These are phyloP conservation scores for Aspergillus fischeri DNA, from an alignment of 2,329 filamentous ascomycete genomes.

Conservation along the genomic window DNA sequence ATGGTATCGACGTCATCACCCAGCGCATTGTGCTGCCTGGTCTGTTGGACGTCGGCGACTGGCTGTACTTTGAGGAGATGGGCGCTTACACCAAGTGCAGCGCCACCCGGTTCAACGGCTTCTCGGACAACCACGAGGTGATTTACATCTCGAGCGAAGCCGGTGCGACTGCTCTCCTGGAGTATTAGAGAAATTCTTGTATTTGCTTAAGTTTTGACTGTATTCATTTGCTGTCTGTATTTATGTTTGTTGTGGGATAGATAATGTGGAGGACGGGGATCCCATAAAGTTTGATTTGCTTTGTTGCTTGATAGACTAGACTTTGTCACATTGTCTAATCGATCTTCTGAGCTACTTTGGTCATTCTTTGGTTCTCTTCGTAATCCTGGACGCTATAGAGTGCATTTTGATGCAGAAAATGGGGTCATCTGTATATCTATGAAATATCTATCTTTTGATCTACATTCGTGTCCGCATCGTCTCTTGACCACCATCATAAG, in stretches of 20 bases:
- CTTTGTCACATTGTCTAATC: background rate
- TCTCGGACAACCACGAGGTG: slow-evolving; percentile 85
- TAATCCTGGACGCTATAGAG: background rate
- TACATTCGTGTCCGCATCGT: background rate
- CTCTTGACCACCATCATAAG: background rate
- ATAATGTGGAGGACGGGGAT: background rate
- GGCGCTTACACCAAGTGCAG: slow-evolving; percentile 98
- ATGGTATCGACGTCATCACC: slow-evolving; percentile 93
- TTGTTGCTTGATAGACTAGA: slow-evolving; percentile 4
- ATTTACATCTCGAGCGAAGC: slow-evolving; percentile 94
- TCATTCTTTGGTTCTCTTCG: background rate
- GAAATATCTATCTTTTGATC: background rate
- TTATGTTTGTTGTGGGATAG: slow-evolving; percentile 6
- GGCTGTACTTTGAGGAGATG: slow-evolving; percentile 99
- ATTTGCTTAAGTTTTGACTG: background rate
- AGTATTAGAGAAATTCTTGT: slow-evolving; percentile 29
- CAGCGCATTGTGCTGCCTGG: slow-evolving; percentile 73
- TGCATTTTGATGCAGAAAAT: too few species aligned
- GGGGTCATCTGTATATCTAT: background rate
- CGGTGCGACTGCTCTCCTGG: slow-evolving; percentile 71
- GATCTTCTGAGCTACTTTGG: background rate
- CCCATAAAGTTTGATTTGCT: slow-evolving; percentile 5
- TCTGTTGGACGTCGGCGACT: slow-evolving; percentile 85
- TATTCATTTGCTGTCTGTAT: slow-evolving; percentile 1
- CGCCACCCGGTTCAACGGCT: slow-evolving; percentile 96